Evolutionary conservation across 805 yeast genomes (phyloP).

Genomic region (Sugiyamaella floridensis): DNA sequence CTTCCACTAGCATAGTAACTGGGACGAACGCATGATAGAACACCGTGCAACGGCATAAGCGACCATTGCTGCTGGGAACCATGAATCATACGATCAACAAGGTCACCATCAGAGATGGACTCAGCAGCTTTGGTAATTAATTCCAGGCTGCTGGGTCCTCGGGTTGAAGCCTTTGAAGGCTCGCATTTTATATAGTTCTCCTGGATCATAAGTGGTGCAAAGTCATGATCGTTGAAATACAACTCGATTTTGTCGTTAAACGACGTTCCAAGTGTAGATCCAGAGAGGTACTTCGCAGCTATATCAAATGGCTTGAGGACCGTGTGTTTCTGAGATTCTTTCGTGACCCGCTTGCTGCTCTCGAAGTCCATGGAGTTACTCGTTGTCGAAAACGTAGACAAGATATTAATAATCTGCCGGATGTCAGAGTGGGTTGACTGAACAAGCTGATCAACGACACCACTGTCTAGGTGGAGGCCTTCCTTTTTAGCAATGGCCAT

Average conservation of each 20-base stretch:
- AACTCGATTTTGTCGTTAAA: conserved; percentile 78
- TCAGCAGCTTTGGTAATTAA: conserved; percentile 76
- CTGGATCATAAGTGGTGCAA: conserved; percentile 92
- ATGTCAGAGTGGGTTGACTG: conserved; percentile 85
- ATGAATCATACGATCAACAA: conserved; percentile 74
- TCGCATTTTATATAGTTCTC: conserved; percentile 75
- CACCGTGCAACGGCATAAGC: conserved; percentile 82
- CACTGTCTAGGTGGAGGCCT: conserved; percentile 69
- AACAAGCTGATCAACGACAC: conserved; percentile 75
- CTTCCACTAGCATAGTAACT: conserved; percentile 68
- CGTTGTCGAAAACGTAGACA: conserved; percentile 78
- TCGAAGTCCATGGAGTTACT: conserved; percentile 54
- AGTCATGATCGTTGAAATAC: conserved; percentile 90
- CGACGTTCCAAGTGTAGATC: conserved; percentile 51
- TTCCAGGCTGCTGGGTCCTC: conserved; percentile 43
- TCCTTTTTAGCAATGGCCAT: conserved; percentile 89
- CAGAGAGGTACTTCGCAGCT: conserved; percentile 57
- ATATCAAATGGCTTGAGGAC: conserved; percentile 90
- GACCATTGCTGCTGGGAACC: conserved; percentile 94
- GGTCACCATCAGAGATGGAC: conserved; percentile 76
- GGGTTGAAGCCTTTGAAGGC: conserved; percentile 33
- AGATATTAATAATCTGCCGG: conserved; percentile 83
- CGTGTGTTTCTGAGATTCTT: conserved; percentile 84
- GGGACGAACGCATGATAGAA: conserved; percentile 79
- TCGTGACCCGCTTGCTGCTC: conserved; percentile 55